These are phyloP conservation scores for Fagopyrum homotropicum DNA, from an alignment of 148 eudicot species.

Conservation along the genomic window DNA sequence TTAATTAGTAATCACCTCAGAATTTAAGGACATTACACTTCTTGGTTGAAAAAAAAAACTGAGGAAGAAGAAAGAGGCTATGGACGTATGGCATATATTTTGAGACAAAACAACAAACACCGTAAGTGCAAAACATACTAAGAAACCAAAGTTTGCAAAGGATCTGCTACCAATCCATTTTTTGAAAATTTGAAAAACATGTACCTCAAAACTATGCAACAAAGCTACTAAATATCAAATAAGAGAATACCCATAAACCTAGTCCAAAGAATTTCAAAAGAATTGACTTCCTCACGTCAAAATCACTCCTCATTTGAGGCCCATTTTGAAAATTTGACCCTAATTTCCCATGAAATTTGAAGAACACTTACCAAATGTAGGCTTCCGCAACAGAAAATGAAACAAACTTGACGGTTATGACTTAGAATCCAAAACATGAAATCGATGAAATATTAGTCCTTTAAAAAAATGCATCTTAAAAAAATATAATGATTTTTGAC, in stretches of 20 bases:
- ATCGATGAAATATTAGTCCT: too few relatives aligned
- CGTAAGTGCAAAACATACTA: constrained; percentile 3
- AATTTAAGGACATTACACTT: background rate
- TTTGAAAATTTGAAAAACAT: background rate
- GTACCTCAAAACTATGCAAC: background rate
- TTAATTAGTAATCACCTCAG: background rate
- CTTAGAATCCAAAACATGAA: too few relatives aligned
- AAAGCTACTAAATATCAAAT: background rate
- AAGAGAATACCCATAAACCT: constrained; percentile 2
- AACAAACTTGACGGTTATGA: too few relatives aligned
- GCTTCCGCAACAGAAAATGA: too few relatives aligned
- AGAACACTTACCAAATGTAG: too few relatives aligned
- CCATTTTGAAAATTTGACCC: background rate
- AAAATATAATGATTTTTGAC: constrained; percentile 55
- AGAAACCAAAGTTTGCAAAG: background rate
- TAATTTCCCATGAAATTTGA: too few relatives aligned
- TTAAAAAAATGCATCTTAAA: constrained; percentile 71
- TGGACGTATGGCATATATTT: background rate
- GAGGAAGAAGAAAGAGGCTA: background rate
- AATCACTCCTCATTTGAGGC: background rate
- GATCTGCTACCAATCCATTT: background rate
- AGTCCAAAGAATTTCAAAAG: background rate
- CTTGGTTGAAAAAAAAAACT: background rate
- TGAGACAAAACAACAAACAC: constrained; percentile 6
- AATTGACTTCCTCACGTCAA: constrained; percentile 4